Percentiles rank a stretch among this genome's conserved stretches.
These are phyloP conservation scores for Alternaria hordeiaustralica DNA, from an alignment of 2,329 filamentous ascomycete genomes.

Conservation along the genomic window DNA sequence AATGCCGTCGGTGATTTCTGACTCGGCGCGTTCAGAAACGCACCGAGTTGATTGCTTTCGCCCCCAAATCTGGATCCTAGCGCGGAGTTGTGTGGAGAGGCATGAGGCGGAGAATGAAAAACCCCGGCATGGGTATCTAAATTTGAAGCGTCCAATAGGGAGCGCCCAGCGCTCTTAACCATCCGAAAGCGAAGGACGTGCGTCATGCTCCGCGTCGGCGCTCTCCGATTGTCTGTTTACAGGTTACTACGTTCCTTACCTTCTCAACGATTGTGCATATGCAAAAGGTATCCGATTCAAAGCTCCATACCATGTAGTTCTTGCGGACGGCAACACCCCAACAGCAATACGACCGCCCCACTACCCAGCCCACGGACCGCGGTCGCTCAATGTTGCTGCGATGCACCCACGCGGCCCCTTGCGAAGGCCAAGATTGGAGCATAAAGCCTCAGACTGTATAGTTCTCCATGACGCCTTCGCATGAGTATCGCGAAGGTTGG, in stretches of 20 bases:
- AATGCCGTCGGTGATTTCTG: conserved; percentile 12
- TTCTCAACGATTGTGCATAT: background rate
- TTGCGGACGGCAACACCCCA: background rate
- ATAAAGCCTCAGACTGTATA: background rate
- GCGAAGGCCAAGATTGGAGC: background rate
- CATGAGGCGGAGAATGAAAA: background rate
- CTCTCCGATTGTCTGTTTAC: background rate
- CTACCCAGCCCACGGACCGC: background rate
- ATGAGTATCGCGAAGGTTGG: background rate
- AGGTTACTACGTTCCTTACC: background rate
- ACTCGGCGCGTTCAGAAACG: conserved; percentile 4
- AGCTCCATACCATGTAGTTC: background rate
- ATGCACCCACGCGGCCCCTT: background rate
- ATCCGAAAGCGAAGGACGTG: background rate
- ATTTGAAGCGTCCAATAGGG: background rate
- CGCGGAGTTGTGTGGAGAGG: background rate
- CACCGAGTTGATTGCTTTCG: conserved; percentile 4
- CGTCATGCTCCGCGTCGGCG: too few relatives aligned
- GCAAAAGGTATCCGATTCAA: background rate
- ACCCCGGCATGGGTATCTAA: background rate
- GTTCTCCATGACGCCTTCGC: background rate
- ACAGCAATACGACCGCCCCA: too few relatives aligned
- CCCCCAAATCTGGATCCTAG: background rate
- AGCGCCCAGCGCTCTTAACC: background rate
- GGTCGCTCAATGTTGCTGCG: background rate